A percentile compares a stretch with the other conserved stretches of the same genome.
Evolutionary conservation across 495 filamentous ascomycete species (phyloP).

Genomic region (Echria macrotheca): DNA sequence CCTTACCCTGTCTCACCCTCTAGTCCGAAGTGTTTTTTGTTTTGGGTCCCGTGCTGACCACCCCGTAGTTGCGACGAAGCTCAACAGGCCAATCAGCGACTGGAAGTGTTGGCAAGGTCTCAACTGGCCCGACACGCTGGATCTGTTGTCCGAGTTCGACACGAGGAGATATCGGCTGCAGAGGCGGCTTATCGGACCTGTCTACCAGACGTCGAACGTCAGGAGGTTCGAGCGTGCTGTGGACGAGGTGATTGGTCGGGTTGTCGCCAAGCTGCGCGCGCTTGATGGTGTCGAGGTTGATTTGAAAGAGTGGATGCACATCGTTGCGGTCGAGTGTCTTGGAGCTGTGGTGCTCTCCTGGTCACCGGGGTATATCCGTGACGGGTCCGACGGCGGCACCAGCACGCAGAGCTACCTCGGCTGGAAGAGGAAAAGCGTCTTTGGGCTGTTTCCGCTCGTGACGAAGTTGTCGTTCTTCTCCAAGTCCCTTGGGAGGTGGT

Average conservation of each 20-base stretch:
- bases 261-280: conserved; percentile 17
- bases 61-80: conserved; percentile 27
- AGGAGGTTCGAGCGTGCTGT: conserved; percentile 31
- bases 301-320: conserved; percentile 39
- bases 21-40: no score
- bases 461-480: conserved; percentile 15
- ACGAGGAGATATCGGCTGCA: conserved; percentile 36
- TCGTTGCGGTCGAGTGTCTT: conserved; percentile 37
- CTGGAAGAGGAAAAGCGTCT: conserved; percentile 34
- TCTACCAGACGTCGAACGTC: conserved; percentile 32
- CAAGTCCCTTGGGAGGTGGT: conserved; percentile 16
- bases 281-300: conserved; percentile 29
- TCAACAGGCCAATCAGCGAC: conserved; percentile 22
- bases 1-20: no score
- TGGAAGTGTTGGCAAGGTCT: conserved; percentile 15
- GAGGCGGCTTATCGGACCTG: conserved; percentile 32
- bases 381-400: conserved; percentile 31
- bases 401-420: conserved; percentile 28
- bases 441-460: conserved; percentile 30
- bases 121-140: conserved; percentile 28
- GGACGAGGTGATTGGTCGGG: conserved; percentile 26
- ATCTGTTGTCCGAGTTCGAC: conserved; percentile 34
- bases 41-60: no score
- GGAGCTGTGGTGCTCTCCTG: conserved; percentile 37
- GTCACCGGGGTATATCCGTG: conserved; percentile 33